These are phyloP conservation scores for Vaccinium myrtillus DNA, from an alignment of 148 eudicot genomes.

Conservation along the genomic window DNA sequence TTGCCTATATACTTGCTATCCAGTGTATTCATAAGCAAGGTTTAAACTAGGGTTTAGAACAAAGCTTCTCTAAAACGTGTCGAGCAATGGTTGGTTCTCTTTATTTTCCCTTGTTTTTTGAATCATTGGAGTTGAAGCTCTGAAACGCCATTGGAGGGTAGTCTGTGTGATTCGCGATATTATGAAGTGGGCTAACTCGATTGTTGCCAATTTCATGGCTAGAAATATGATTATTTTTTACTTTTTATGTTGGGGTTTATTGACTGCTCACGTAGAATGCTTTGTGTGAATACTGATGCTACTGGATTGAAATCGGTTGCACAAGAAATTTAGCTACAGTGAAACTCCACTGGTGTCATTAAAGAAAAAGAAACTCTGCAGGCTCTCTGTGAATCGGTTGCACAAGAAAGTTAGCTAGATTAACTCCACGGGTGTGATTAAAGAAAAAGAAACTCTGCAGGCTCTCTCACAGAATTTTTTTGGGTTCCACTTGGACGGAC, in stretches of 20 bases:
- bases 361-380: background rate
- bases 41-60: constrained; percentile 11
- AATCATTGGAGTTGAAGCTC: background rate
- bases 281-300: background rate
- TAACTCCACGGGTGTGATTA: no score
- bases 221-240: background rate
- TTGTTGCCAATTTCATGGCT: background rate
- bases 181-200: background rate
- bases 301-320: background rate
- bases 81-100: background rate
- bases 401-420: background rate
- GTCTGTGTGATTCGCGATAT: constrained; percentile 1
- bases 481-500: background rate
- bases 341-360: no score
- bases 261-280: background rate
- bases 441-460: background rate
- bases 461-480: background rate
- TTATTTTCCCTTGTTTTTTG: background rate
- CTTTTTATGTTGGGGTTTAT: constrained; percentile 15
- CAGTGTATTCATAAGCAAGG: background rate
- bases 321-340: background rate
- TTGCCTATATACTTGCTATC: background rate
- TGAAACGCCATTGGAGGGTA: background rate
- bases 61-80: background rate
- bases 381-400: background rate